Evolutionary conservation across 352 stramenopile genomes (phyloP).

Genomic region (Phytophthora cactorum): DNA sequence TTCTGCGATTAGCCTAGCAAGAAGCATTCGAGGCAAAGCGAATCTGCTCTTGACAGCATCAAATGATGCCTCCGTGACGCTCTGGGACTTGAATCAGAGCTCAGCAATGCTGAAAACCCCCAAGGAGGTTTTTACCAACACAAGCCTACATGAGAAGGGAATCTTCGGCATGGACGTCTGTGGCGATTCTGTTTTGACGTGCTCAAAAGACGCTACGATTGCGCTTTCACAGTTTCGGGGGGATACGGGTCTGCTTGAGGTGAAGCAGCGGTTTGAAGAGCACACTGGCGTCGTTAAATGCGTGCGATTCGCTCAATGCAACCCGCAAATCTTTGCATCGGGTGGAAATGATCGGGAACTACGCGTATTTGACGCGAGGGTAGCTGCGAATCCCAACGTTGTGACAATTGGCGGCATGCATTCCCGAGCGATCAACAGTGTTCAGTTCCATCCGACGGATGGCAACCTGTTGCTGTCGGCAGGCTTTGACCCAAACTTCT

Average conservation of each 20-base stretch:
- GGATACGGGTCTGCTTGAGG: conserved; percentile 13
- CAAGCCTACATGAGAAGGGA: conserved; percentile 46
- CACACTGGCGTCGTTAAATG: conserved; percentile 60
- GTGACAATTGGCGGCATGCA: conserved; percentile 26
- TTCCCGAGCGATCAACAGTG: conserved; percentile 57
- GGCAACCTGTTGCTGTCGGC: conserved; percentile 52
- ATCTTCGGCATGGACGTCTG: conserved; percentile 59
- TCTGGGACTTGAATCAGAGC: conserved; percentile 63
- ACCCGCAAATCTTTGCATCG: conserved; percentile 41
- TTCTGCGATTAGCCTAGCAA: conserved; percentile 50
- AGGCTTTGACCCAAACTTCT: conserved; percentile 55
- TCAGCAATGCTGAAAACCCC: conserved; percentile 22
- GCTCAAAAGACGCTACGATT: conserved; percentile 60
- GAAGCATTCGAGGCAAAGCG: conserved; percentile 23
- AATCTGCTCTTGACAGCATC: conserved; percentile 57
- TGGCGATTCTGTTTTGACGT: conserved; percentile 43
- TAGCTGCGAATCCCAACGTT: conserved; percentile 16
- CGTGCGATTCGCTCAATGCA: conserved; percentile 37
- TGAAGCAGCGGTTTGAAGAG: conserved; percentile 39
- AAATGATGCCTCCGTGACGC: conserved; percentile 57
- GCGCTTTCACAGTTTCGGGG: conserved; percentile 40
- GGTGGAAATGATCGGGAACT: conserved; percentile 55
- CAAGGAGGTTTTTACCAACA: conserved; percentile 37
- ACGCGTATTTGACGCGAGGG: conserved; percentile 45
- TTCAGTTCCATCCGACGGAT: conserved; percentile 56